Evolutionary conservation across 2,329 filamentous ascomycete species (phyloP), one percentile per base, ranked within the genome.

Genomic region (Fusarium udum): DNA sequence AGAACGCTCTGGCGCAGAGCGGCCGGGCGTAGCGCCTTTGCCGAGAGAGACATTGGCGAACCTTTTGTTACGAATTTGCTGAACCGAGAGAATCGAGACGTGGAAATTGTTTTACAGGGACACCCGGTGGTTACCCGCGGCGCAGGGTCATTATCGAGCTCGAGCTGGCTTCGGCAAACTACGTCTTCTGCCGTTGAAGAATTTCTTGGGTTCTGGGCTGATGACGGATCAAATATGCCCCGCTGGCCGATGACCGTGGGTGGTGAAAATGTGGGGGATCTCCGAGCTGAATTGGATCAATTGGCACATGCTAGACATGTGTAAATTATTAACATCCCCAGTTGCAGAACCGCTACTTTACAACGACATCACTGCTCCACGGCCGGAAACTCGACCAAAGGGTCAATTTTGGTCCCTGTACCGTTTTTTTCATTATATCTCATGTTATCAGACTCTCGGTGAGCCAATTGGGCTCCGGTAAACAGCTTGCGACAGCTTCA

Each of bases 401-500:
- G 43, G 36, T 32, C 51, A 55, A 26, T 45, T 37, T 22, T 42
- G 52, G 43, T 24, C 24, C 32, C 34, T 28, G 7, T 20, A n/a
- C 34, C 45, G 34, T 16, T 60, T 2, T 7, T 46, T 8, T 26
- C 24, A 28, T 14, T 34, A 9, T 24, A 57, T 8, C 74, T 51
- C 67, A 80, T 80, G 79, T 64, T 70, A 40, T 59, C 61, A 67
- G 69, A 63, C 61, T 61, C 58, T 18, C 69, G 72, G 67, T 79
- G 78, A 80, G 78, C 79, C 80, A 75, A 75, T 77, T 76, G 78
- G 79, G 69, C 71, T 72, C 67, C 57, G 42, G 60, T 34, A 62
- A 34, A 49, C 63, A 52, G 32, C 46, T 63, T 73, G 61, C 72
- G 67, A 64, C 62, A 62, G 24, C 59, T 61, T 46, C 39, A 39